Evolutionary conservation across 176 grass and related monocot species (phyloP).

Genomic region (Phoenix dactylifera): DNA sequence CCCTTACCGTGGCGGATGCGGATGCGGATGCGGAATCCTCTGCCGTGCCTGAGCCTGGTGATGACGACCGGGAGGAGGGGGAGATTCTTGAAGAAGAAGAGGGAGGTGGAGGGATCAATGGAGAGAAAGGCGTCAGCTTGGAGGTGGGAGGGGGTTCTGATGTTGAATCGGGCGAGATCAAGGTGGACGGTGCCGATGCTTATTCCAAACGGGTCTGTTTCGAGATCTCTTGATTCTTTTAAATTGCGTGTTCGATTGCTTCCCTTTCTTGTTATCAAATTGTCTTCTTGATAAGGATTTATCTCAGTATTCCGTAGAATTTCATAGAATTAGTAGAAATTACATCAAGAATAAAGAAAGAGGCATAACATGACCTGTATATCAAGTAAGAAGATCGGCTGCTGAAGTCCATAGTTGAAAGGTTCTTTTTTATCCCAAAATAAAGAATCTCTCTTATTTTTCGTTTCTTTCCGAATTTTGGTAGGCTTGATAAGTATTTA

Average conservation of each 20-base stretch:
- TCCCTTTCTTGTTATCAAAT: too few species aligned
- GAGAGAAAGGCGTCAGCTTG: not conserved
- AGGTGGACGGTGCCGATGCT: constrained; percentile 5
- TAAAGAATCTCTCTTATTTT: too few species aligned
- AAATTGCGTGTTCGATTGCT: not conserved
- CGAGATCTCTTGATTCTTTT: constrained; percentile 13
- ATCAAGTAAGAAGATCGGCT: too few species aligned
- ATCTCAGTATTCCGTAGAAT: too few species aligned
- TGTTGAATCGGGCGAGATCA: constrained; percentile 23
- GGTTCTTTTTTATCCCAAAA: too few species aligned
- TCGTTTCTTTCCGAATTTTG: too few species aligned
- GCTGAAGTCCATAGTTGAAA: too few species aligned
- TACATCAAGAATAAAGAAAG: too few species aligned
- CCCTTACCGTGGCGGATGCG: not conserved
- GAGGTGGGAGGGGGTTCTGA: constrained; percentile 20
- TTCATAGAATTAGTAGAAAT: too few species aligned
- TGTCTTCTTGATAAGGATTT: too few species aligned
- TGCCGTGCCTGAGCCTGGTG: constrained; percentile 6
- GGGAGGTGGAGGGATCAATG: constrained; percentile 3
- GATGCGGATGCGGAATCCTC: not conserved
- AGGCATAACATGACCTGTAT: too few species aligned
- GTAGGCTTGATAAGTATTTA: too few species aligned
- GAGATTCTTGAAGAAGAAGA: constrained; percentile 74
- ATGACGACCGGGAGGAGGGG: constrained; percentile 74
- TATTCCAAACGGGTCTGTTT: constrained; percentile 44